Evolutionary conservation across 1,284 basidiomycete species (phyloP).

Genomic region (Apiotrichum akiyoshidainum): DNA sequence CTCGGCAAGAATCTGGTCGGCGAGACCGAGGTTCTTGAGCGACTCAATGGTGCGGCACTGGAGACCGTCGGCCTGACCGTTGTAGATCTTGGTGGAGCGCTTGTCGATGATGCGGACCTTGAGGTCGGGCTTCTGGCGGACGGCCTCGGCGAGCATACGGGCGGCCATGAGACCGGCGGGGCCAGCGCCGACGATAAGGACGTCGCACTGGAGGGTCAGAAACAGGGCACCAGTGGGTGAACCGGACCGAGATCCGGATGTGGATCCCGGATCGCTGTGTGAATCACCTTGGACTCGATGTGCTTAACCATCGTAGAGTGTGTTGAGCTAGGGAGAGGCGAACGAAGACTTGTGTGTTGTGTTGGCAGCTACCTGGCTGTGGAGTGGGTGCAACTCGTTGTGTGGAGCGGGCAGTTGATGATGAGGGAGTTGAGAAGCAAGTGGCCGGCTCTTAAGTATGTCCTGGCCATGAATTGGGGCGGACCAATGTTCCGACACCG

Average conservation of each 20-base stretch:
- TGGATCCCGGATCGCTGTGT: background rate
- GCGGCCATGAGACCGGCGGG: slow-evolving; percentile 23
- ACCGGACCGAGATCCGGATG: too few species aligned
- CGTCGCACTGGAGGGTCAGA: slow-evolving; percentile 9
- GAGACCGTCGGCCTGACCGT: slow-evolving; percentile 22
- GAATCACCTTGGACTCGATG: slow-evolving; percentile 10
- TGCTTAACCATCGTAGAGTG: slow-evolving; percentile 3
- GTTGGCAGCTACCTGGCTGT: background rate
- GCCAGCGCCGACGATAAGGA: slow-evolving; percentile 19
- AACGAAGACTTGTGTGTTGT: background rate
- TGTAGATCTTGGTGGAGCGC: slow-evolving; percentile 24
- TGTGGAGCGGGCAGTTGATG: background rate
- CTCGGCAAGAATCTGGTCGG: slow-evolving; percentile 15
- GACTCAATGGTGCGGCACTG: slow-evolving; percentile 20
- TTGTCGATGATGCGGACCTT: slow-evolving; percentile 26
- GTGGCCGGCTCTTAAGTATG: too few species aligned
- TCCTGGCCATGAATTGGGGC: too few species aligned
- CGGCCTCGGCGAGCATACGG: slow-evolving; percentile 17
- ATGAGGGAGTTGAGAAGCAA: too few species aligned
- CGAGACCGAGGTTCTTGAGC: slow-evolving; percentile 21
- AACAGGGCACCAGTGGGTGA: background rate
- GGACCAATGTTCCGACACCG: too few species aligned
- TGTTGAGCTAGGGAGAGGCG: background rate
- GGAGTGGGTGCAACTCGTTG: background rate
- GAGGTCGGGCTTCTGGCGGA: slow-evolving; percentile 18